phyloP scores from a whole-genome alignment of 2,329 filamentous ascomycete species.

The Torrubiella hemipterigena region DNA sequence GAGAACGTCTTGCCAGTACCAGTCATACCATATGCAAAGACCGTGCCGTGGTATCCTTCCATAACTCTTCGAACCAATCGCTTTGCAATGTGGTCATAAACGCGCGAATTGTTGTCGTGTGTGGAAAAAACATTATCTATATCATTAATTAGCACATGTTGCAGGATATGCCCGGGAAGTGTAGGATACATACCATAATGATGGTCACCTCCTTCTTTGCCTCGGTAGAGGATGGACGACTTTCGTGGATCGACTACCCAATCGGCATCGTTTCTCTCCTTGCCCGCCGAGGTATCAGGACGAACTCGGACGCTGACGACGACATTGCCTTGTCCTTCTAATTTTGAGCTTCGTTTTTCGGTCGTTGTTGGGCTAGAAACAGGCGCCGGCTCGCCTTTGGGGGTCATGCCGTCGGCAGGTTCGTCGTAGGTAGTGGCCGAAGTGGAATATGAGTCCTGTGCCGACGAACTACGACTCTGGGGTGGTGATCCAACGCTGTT shows the following conservation, averaged over 20 bases:
- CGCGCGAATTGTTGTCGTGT: constrained; percentile 84
- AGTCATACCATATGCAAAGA: constrained; percentile 98
- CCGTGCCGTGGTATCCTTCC: constrained; percentile 97
- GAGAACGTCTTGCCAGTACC: constrained; percentile 98
- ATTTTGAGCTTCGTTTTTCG: constrained; percentile 39
- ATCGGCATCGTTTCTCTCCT: constrained; percentile 57
- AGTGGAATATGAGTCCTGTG: constrained; percentile 84
- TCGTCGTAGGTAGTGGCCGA: constrained; percentile 86
- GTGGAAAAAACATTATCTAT: constrained; percentile 93
- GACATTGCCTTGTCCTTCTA: constrained; percentile 84
- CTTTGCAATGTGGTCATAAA: constrained; percentile 91
- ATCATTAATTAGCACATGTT: constrained; percentile 10
- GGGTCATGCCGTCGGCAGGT: constrained; percentile 41
- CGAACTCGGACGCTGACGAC: constrained; percentile 89
- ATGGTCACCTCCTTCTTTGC: constrained; percentile 87
- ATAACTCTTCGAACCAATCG: constrained; percentile 90
- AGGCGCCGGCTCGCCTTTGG: constrained; percentile 14
- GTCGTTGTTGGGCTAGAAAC: constrained; percentile 17
- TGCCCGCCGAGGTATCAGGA: constrained; percentile 60
- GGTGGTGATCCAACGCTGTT: constrained; percentile 71
- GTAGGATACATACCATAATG: constrained; percentile 58
- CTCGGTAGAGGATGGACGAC: constrained; percentile 70
- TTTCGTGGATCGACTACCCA: constrained; percentile 86
- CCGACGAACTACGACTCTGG: constrained; percentile 83
- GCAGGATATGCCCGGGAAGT: not conserved